A percentile compares a stretch with the other conserved stretches of the same genome.
Evolutionary conservation across 2,329 filamentous ascomycete genomes (phyloP).

Genomic region (Exutisphaerella laricina): DNA sequence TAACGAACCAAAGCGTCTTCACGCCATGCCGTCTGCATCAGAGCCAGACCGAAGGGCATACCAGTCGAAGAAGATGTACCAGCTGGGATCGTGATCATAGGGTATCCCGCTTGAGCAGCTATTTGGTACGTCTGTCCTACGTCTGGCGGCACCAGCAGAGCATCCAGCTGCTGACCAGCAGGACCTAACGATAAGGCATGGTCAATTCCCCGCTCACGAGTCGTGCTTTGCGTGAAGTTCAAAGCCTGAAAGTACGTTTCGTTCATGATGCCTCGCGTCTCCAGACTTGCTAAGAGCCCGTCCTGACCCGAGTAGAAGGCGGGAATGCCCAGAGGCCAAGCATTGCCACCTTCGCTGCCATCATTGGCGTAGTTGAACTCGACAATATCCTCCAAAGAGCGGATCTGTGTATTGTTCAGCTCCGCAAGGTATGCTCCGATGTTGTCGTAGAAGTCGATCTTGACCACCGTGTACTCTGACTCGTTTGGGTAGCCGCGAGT

Average conservation of each 20-base stretch:
- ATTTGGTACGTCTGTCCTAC: slow-evolving; percentile 64
- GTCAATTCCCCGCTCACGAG: slow-evolving; percentile 63
- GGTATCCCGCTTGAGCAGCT: slow-evolving; percentile 70
- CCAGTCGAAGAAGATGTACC: slow-evolving; percentile 46
- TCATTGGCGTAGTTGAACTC: slow-evolving; percentile 55
- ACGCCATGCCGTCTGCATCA: slow-evolving; percentile 34
- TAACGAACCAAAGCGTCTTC: slow-evolving; percentile 31
- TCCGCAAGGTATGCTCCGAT: slow-evolving; percentile 59
- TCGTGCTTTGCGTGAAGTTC: slow-evolving; percentile 52
- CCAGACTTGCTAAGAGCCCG: slow-evolving; percentile 59
- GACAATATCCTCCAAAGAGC: slow-evolving; percentile 60
- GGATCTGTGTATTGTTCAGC: slow-evolving; percentile 56
- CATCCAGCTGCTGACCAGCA: slow-evolving; percentile 48
- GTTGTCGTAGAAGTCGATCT: slow-evolving; percentile 65
- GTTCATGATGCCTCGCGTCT: slow-evolving; percentile 55
- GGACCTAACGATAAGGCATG: slow-evolving; percentile 51
- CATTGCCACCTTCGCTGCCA: slow-evolving; percentile 61
- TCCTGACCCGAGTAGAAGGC: slow-evolving; percentile 68
- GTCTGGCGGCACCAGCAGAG: slow-evolving; percentile 62
- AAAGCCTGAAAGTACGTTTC: slow-evolving; percentile 64
- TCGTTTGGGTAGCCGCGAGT: slow-evolving; percentile 61
- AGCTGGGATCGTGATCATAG: slow-evolving; percentile 63
- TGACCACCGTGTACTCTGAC: slow-evolving; percentile 67
- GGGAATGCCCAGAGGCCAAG: slow-evolving; percentile 48
- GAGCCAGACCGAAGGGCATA: slow-evolving; percentile 42